phyloP scores from a whole-genome alignment of 768 basidiomycete genomes.

The Kockovaella imperatae region DNA sequence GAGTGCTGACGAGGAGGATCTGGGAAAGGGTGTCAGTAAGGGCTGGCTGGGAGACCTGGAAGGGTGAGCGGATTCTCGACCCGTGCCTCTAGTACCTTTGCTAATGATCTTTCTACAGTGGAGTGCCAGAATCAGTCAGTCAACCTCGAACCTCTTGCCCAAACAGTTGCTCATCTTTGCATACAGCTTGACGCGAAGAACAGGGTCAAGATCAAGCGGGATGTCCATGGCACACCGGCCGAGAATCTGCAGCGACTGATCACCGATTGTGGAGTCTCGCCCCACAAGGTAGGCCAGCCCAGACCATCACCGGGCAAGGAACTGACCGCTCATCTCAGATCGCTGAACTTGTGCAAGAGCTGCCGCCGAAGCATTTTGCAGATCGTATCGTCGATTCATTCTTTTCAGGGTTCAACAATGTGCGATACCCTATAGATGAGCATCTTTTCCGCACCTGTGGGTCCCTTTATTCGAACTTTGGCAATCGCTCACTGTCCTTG shows the following conservation, averaged over 20 bases:
- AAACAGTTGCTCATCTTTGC: constrained; percentile 10
- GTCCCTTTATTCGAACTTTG: constrained; percentile 1
- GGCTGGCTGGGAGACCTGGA: constrained; percentile 30
- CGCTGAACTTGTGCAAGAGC: constrained; percentile 75
- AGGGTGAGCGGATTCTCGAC: constrained; percentile 11
- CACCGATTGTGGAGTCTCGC: constrained; percentile 84
- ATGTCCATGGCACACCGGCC: constrained; percentile 51
- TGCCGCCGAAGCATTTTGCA: constrained; percentile 68
- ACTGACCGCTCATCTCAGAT: constrained; percentile 45
- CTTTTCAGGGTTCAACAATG: constrained; percentile 65
- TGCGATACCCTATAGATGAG: constrained; percentile 83
- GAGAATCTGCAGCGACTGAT: constrained; percentile 73
- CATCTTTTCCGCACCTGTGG: constrained; percentile 29
- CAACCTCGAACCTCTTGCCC: not conserved
- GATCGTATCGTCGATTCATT: constrained; percentile 73
- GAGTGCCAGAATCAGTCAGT: constrained; percentile 30
- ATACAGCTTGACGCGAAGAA: constrained; percentile 24
- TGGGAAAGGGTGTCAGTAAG: constrained; percentile 11
- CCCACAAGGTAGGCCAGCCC: constrained; percentile 54
- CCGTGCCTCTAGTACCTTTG: not conserved
- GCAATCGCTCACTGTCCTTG: constrained; percentile 52
- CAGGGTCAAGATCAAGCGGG: constrained; percentile 34
- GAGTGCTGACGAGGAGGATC: constrained; percentile 19
- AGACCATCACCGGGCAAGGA: not conserved
- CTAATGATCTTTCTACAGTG: constrained; percentile 12